Evolutionary conservation across 2,329 filamentous ascomycete species (phyloP).

Genomic region (Escovopsis sp.): DNA sequence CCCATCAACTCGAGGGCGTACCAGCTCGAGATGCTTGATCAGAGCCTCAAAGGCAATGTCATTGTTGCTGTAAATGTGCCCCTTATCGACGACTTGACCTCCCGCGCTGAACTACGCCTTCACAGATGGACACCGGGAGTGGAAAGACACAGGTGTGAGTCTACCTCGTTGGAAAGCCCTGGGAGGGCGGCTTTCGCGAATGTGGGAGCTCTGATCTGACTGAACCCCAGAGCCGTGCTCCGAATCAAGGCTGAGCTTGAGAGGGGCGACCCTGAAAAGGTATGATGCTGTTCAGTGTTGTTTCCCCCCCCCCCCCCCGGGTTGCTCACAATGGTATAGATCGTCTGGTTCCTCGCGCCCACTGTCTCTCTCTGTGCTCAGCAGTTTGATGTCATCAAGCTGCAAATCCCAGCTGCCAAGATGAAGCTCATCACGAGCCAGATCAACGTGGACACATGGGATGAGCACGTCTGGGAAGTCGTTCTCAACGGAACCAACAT

Average conservation of each 20-base stretch:
- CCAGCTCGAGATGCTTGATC: constrained; percentile 61
- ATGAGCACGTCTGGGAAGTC: constrained; percentile 49
- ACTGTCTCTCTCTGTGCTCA: constrained; percentile 54
- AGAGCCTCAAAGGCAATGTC: constrained; percentile 52
- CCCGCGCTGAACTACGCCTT: background rate
- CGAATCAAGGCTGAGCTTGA: constrained; percentile 53
- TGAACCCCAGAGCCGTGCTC: constrained; percentile 41
- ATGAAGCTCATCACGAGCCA: constrained; percentile 50
- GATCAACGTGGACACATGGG: constrained; percentile 62
- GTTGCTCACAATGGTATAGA: constrained; percentile 19
- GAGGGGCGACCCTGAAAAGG: constrained; percentile 36
- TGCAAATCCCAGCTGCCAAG: constrained; percentile 44
- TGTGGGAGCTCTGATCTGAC: constrained; percentile 8
- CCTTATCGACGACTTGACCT: background rate
- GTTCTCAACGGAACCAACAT: constrained; percentile 50
- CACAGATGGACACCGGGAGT: constrained; percentile 70
- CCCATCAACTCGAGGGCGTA: constrained; percentile 43
- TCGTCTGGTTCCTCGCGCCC: constrained; percentile 61
- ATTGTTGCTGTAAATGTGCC: constrained; percentile 51
- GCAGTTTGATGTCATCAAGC: constrained; percentile 44
- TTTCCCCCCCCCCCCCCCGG: background rate
- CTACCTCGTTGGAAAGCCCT: background rate
- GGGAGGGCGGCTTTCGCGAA: background rate
- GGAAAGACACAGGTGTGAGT: constrained; percentile 66
- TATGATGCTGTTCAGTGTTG: constrained; percentile 14